Evolutionary conservation across 345 rosid species (phyloP), one percentile per base, ranked within the genome.

Genomic region (Moricandia arvensis): DNA sequence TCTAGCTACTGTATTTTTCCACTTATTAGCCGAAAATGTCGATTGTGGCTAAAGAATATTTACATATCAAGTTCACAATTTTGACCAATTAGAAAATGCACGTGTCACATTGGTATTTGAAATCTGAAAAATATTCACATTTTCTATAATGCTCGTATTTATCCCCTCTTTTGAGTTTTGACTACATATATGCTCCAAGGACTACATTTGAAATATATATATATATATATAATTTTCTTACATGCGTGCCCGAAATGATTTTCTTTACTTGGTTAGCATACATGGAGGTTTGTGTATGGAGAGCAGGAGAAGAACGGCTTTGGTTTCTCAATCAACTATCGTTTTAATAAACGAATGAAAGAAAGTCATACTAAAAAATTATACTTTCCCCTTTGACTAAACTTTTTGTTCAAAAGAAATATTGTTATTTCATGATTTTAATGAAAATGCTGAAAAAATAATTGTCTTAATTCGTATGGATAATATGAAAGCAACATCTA

Each of bases 241-340:
- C 43, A 51, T 75, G 68, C 79, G 63, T 75, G 79, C 38, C 63
- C 61, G 29, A 27, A 17, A 68, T 68, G 10, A 59, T 17, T 12
- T 59, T 66, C 5, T 67, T 49, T 26, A 45, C 10, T 59, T 60
- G 57, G 47, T 17, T 51, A 49, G 27, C 43, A 60, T 51, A 27
- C 17, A 37, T 37, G 30, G 55, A 35, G 68, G 60, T 74, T 8
- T 29, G 24, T 74, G 72, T 21, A 21, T 33, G 54, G 64, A 65
- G 71, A 38, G 38, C 31, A 29, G 31, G 67, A 74, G 72, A 66
- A 59, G 67, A 21, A 59, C 73, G 51, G 49, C 18, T 30, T 65
- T 55, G 66, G 47, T 65, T 65, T 57, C 59, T 38, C 65, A 38
- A 65, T 8, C 61, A 62, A 58, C 62, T 18, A 59, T 13, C 37